Percentiles rank a stretch among this genome's conserved stretches.
Evolutionary conservation across 768 basidiomycete genomes (phyloP).

Genomic region (Macrolepiota albuminosa): DNA sequence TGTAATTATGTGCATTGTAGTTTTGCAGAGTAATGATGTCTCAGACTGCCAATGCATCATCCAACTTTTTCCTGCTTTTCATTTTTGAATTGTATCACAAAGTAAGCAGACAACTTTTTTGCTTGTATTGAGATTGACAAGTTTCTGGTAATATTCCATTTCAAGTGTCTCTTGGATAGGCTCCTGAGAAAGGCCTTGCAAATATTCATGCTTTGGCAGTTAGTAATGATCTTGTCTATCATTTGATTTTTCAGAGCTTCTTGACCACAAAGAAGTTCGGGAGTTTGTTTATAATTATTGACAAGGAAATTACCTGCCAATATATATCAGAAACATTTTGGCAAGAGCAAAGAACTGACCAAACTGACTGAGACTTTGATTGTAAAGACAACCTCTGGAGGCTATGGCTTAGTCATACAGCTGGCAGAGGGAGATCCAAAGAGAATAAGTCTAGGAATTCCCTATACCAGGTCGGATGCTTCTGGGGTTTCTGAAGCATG

Average conservation of each 20-base stretch:
- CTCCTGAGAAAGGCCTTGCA: neutral
- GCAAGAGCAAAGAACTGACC: no score
- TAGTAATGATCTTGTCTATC: neutral
- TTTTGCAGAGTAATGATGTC: neutral
- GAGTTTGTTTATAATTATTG: neutral
- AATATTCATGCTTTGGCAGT: neutral
- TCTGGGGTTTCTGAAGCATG: neutral
- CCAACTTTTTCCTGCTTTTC: neutral
- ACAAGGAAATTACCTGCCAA: no score
- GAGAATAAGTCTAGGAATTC: no score
- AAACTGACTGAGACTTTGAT: no score
- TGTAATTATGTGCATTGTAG: neutral
- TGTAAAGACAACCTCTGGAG: no score
- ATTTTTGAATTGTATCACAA: neutral
- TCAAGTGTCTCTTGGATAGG: neutral
- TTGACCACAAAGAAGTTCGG: neutral
- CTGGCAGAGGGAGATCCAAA: no score
- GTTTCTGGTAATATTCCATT: neutral
- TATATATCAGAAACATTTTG: no score
- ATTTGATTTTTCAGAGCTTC: neutral
- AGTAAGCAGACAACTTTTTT: neutral
- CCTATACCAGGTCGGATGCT: neutral
- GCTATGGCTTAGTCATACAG: no score
- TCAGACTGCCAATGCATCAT: neutral
- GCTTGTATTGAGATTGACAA: neutral